A percentile compares a stretch with the other conserved stretches of the same genome.
phyloP scores from a whole-genome alignment of 2,329 filamentous ascomycete species.

The Trichoderma hamatum region DNA sequence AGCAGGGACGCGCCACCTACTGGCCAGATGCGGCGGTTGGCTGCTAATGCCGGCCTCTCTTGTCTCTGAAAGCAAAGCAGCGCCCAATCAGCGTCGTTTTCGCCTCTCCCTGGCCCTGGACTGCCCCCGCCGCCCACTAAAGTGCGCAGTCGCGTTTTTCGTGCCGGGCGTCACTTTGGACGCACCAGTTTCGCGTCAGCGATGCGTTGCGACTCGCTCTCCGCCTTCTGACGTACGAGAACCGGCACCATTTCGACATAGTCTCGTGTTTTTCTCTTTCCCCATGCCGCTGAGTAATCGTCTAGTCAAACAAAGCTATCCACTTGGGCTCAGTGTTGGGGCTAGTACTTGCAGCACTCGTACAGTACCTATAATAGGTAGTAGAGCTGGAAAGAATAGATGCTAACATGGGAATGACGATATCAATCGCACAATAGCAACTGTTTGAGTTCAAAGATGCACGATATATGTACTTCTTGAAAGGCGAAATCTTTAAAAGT shows the following conservation, averaged over 20 bases:
- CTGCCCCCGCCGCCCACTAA: background rate
- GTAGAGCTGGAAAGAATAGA: background rate
- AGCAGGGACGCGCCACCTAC: constrained; percentile 15
- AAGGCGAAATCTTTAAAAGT: background rate
- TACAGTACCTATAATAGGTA: too few relatives aligned
- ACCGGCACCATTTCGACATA: background rate
- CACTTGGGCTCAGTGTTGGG: background rate
- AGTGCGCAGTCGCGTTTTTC: constrained; percentile 18
- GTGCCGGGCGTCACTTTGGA: constrained; percentile 15
- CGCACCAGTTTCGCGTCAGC: constrained; percentile 27
- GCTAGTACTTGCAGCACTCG: too few relatives aligned
- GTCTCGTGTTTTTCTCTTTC: background rate
- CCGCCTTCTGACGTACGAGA: constrained; percentile 6
- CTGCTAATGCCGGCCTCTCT: constrained; percentile 5
- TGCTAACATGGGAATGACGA: background rate
- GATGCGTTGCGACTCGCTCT: background rate
- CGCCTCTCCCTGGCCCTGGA: constrained; percentile 17
- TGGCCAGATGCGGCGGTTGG: constrained; percentile 13
- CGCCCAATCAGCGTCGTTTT: constrained; percentile 11
- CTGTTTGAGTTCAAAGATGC: too few relatives aligned
- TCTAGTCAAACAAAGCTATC: background rate
- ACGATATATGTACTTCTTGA: background rate
- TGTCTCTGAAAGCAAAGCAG: background rate
- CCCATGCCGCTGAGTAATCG: background rate
- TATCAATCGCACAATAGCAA: background rate